Evolutionary conservation across 257 asterid genomes (phyloP).

Genomic region (Cruciata laevipes): DNA sequence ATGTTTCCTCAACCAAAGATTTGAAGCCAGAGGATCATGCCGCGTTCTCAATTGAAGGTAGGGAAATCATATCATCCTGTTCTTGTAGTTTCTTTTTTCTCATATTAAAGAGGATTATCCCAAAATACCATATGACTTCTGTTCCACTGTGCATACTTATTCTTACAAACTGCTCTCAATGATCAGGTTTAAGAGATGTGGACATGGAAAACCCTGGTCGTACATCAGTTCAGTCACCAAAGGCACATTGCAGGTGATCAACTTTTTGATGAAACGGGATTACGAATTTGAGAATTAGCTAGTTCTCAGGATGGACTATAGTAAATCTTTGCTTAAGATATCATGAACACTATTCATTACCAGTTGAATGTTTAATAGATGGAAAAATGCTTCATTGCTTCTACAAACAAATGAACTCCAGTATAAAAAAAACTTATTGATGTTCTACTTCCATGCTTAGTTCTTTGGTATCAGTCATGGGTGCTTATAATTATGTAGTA

Average conservation of each 20-base stretch:
- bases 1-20: constrained; percentile 23
- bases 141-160: constrained; percentile 13
- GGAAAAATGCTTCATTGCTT: neutral
- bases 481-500: constrained; percentile 9
- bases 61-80: constrained; percentile 3
- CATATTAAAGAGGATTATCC: neutral
- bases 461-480: neutral
- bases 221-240: constrained; percentile 80
- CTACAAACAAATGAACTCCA: neutral
- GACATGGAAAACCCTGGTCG: constrained; percentile 58
- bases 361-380: neutral
- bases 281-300: constrained; percentile 6
- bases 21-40: constrained; percentile 60
- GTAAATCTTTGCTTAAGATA: neutral
- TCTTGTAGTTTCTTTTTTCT: neutral
- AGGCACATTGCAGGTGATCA: constrained; percentile 45
- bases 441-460: neutral
- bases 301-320: neutral
- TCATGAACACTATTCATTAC: neutral
- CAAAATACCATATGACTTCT: constrained; percentile 2
- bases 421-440: neutral
- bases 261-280: constrained; percentile 2
- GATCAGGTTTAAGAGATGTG: constrained; percentile 77
- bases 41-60: constrained; percentile 85
- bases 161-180: constrained; percentile 19